Conservation (phyloP, 2,329 filamentous ascomycete genomes). For the Clarireedia paspali region DNA sequence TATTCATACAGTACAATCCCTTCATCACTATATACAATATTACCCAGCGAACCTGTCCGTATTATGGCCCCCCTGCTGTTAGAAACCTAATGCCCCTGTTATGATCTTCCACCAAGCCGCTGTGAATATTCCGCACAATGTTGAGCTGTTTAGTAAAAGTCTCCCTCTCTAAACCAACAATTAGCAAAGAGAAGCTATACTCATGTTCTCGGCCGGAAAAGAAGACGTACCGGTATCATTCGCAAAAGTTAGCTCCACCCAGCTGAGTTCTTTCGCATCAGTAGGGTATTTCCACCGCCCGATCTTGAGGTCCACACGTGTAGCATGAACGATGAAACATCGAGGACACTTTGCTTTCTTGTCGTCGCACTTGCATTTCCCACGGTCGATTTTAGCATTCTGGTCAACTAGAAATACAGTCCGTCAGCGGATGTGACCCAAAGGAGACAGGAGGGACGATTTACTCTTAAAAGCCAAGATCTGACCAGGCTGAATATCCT, state of each 20-base stretch:
- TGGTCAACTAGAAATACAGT: neutral
- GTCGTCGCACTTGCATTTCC: neutral
- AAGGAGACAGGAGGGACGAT: neutral
- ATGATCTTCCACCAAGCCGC: neutral
- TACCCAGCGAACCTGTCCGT: neutral
- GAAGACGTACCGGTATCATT: neutral
- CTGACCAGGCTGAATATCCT: neutral
- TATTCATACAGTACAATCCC: neutral
- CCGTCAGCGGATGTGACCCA: neutral
- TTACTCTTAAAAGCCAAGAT: conserved; percentile 4
- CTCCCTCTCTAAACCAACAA: neutral
- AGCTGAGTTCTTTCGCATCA: neutral
- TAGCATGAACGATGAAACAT: neutral
- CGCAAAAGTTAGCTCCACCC: neutral
- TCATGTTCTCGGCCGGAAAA: too few species aligned
- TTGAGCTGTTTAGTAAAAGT: neutral
- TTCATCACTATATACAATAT: neutral
- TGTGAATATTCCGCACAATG: neutral
- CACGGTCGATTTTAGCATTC: neutral
- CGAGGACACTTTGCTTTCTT: neutral
- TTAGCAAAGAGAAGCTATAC: neutral
- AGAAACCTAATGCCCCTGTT: neutral
- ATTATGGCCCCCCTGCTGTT: neutral
- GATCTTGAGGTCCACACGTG: neutral
- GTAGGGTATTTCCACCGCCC: neutral